These are phyloP conservation scores for Collariella sp. DNA, from an alignment of 495 filamentous ascomycete genomes.

Conservation along the genomic window DNA sequence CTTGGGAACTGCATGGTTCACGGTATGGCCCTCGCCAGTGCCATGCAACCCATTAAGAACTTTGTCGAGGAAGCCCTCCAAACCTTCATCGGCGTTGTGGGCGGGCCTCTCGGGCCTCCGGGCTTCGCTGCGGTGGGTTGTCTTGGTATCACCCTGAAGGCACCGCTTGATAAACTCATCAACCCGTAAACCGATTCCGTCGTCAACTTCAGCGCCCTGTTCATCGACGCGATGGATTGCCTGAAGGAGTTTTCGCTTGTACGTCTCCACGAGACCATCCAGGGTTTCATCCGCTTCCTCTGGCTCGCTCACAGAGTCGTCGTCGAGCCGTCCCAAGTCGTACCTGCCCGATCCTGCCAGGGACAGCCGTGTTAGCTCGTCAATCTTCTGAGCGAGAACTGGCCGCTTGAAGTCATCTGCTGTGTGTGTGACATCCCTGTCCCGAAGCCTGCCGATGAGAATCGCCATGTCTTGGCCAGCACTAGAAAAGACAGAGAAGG, in stretches of 20 bases:
- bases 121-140: not conserved
- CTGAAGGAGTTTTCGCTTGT: not conserved
- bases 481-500: not conserved
- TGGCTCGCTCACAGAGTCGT: not conserved
- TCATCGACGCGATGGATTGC: not conserved
- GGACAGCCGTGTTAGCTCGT: not conserved
- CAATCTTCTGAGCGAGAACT: not conserved
- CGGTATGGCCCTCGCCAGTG: not conserved
- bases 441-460: not conserved
- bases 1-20: not conserved
- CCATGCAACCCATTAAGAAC: conserved; percentile 1
- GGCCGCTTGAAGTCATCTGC: not conserved
- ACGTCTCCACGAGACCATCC: not conserved
- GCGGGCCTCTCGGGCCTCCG: not conserved
- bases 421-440: not conserved
- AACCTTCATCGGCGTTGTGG: not conserved
- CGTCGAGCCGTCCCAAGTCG: not conserved
- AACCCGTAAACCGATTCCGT: not conserved
- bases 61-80: conserved; percentile 4
- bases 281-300: not conserved
- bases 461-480: conserved; percentile 6
- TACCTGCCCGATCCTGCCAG: not conserved
- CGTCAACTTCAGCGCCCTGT: not conserved
- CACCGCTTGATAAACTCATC: conserved; percentile 8
- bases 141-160: not conserved